Evolutionary conservation across 108 stramenopile species (phyloP).

Genomic region (Epithemia pelagica): DNA sequence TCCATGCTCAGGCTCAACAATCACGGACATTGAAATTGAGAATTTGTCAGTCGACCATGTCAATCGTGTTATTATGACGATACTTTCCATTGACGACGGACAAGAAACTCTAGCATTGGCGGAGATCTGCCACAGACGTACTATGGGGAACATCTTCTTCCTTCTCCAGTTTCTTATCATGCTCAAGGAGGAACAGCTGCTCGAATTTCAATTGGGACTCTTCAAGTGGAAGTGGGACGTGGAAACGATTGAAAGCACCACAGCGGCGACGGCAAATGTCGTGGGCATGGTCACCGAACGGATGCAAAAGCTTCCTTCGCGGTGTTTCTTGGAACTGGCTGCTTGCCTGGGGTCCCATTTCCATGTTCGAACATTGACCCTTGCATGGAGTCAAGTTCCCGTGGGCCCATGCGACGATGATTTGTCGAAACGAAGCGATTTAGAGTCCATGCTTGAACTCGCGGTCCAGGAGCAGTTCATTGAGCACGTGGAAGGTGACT

Average conservation of each 20-base stretch:
- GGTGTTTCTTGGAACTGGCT: constrained; percentile 23
- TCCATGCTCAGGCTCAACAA: no score
- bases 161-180: constrained; percentile 31
- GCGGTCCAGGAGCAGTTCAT: not conserved
- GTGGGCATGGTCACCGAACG: constrained; percentile 29
- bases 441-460: not conserved
- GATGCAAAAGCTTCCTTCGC: constrained; percentile 10
- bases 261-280: constrained; percentile 38
- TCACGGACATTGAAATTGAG: not conserved
- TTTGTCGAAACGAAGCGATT: no score
- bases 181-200: constrained; percentile 22
- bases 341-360: constrained; percentile 48
- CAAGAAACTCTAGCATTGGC: constrained; percentile 25
- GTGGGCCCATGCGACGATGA: no score
- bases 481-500: not conserved
- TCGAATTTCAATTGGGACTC: constrained; percentile 25
- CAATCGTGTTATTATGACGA: not conserved
- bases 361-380: no score
- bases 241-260: constrained; percentile 20
- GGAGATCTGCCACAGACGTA: constrained; percentile 33
- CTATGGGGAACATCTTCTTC: constrained; percentile 54
- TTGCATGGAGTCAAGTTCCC: not conserved
- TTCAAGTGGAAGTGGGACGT: constrained; percentile 49
- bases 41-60: not conserved
- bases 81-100: not conserved